Conservation (phyloP, 345 rosid species). For the Kernera saxatilis region DNA sequence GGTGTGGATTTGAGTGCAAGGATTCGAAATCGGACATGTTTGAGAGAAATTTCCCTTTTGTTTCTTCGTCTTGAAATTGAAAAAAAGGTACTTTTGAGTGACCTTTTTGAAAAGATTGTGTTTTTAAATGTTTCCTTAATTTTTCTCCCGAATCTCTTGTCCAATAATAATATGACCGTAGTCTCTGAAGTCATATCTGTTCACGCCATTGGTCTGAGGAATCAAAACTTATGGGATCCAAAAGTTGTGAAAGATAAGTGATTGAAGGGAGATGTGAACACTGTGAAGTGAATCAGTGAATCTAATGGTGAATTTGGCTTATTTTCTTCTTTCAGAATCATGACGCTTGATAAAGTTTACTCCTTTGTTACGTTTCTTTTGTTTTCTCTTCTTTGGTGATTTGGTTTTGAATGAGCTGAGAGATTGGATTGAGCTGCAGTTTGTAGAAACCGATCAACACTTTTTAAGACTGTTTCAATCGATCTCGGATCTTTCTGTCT, state of each 20-base stretch:
- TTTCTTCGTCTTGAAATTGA: slow-evolving; percentile 49
- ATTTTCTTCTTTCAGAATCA: not conserved
- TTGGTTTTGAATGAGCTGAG: not conserved
- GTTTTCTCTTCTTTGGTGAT: not conserved
- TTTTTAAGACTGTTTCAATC: not conserved
- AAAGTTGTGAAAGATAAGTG: not conserved
- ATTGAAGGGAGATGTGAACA: not conserved
- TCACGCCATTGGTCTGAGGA: not conserved
- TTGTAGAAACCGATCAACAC: not conserved
- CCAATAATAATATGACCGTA: slow-evolving; percentile 5
- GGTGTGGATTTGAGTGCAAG: slow-evolving; percentile 77
- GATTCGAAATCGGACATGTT: slow-evolving; percentile 34
- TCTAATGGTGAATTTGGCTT: not conserved
- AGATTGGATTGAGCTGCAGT: not conserved
- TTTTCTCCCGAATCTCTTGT: not conserved
- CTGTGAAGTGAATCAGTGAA: not conserved
- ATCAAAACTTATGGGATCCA: slow-evolving; percentile 1
- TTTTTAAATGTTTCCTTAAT: not conserved
- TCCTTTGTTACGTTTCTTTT: not conserved
- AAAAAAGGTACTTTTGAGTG: not conserved
- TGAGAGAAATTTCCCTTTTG: slow-evolving; percentile 33
- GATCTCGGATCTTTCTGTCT: not conserved
- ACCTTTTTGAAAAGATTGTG: not conserved
- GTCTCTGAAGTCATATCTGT: not conserved
- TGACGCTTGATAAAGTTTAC: not conserved